These are phyloP conservation scores for Dianthus caryophyllus DNA, from an alignment of 148 eudicot species.

Conservation along the genomic window DNA sequence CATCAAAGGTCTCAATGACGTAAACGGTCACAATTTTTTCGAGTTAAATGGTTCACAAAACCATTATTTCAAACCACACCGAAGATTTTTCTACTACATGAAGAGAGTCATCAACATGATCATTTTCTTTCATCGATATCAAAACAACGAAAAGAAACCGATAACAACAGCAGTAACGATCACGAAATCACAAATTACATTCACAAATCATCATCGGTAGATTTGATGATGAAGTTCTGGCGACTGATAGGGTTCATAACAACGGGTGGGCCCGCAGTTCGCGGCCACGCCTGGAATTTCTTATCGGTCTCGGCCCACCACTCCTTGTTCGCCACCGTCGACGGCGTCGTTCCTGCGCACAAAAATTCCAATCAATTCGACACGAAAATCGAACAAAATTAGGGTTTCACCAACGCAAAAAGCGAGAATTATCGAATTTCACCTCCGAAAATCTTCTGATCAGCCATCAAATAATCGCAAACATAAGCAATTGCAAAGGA, in stretches of 20 bases:
- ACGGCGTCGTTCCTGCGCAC: conserved; percentile 36
- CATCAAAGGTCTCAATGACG: neutral
- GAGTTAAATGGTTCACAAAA: neutral
- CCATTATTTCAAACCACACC: conserved; percentile 12
- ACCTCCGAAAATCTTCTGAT: conserved; percentile 44
- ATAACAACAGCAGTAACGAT: neutral
- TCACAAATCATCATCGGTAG: conserved; percentile 31
- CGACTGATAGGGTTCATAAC: conserved; percentile 49
- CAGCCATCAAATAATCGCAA: conserved; percentile 30
- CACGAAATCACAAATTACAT: neutral
- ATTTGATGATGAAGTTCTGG: conserved; percentile 40
- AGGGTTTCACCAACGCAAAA: neutral
- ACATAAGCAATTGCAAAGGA: conserved; percentile 28
- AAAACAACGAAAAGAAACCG: neutral
- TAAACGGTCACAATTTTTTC: neutral
- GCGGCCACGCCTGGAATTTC: conserved; percentile 45
- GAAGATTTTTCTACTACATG: neutral
- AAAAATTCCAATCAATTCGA: neutral
- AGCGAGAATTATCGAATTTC: neutral
- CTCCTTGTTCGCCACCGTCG: conserved; percentile 33
- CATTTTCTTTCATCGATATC: neutral
- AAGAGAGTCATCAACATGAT: neutral
- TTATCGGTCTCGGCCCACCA: conserved; percentile 43
- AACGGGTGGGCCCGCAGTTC: conserved; percentile 46
- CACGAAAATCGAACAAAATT: conserved; percentile 1